Base-by-base conservation (phyloP, 495 filamentous ascomycete genomes). In the Chlorociboria aeruginascens region DNA sequence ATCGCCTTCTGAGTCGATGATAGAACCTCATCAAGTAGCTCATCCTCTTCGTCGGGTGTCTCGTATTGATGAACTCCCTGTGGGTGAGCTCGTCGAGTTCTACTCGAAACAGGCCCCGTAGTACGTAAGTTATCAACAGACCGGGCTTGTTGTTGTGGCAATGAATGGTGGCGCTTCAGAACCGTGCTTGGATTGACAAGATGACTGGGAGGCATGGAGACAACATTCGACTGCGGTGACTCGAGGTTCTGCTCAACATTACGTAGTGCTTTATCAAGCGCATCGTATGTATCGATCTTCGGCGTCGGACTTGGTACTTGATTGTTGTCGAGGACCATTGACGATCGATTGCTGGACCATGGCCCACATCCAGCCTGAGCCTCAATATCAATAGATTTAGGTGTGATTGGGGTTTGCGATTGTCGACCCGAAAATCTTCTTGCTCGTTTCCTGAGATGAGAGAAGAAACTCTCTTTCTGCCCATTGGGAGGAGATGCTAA, bases 381-480 rank as follows among this genome's bases (percentile, higher is more conserved):
- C 58, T 97, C 93, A 38, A 95, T 66, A 58, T 96, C 89, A 52
- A 95, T 89, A 40, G 75, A 70, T 14, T 71, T 76, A 8, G 86
- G 77, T 29, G 85, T 84, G 45, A 80, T 73, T 14, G 82, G 79
- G 25, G 77, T 74, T 63, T 90, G 86, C 35, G 56, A 59, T 58
- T 90, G 85, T 20, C 87, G 81, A 32, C 92, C 93, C 31, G 93
- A 99, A 25, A 99, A 78, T 54, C 93, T 75, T 52, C 93, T 79
- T 7, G 93, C 93, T 20, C 89, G 81, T 64, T 99, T 99, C 35
- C 93, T 79, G 6, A 99, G 74, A 56, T 99, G 93, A 7, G 93
- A 96, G 65, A 98, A 97, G 68, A 96, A 97, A 63, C 90, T 84
- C 60, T 97, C 92, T 57, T 90, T 89, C 32, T 85, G 84, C 12